Evolutionary conservation across 345 rosid genomes (phyloP), one percentile per base, ranked within the genome.

Genomic region (Mercurialis annua): DNA sequence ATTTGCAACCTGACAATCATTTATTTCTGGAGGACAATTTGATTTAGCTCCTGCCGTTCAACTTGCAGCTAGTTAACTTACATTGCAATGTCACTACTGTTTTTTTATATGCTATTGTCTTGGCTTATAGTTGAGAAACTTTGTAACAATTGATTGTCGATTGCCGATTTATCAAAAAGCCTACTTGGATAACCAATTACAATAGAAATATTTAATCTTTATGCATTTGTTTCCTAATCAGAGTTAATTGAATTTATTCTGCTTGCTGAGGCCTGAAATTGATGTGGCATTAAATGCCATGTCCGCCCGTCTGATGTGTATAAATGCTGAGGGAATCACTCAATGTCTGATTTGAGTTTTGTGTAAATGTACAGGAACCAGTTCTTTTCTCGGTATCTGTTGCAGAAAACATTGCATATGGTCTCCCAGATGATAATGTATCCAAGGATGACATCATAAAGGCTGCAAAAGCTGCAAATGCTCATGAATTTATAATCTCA

Each of bases 381-480:
- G 90, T 88, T 66, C 98, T 93, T 64, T 93, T 93, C 68, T 88
- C 97, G 18, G 81, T 84, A 38, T 88, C 98, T 30, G 90, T 93
- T 67, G 98, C 94, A 56, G 98, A 90, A 78, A 93, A 93, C 71
- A 90, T 93, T 69, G 98, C 97, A 33, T 93, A 93, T 77, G 98
- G 98, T 68, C 97, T 88, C 73, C 98, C 98, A 5, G 94, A 93
- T 78, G 90, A 83, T 60, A 62, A 83, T 27, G 96, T 93, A 58
- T 93, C 96, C 61, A 89, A 90, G 79, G 90, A 90, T 49, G 90
- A 88, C 65, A 87, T 93, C 69, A 85, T 93, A 71, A 88, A 85
- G 81, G 97, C 98, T 48, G 96, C 97, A 67, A 90, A 90, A 80
- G 96, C 96, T 43, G 94, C 97, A 74, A 93, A 93, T 79, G 98